Evolutionary conservation across 2,329 filamentous ascomycete species (phyloP).

Genomic region (Ascomycota sp.): DNA sequence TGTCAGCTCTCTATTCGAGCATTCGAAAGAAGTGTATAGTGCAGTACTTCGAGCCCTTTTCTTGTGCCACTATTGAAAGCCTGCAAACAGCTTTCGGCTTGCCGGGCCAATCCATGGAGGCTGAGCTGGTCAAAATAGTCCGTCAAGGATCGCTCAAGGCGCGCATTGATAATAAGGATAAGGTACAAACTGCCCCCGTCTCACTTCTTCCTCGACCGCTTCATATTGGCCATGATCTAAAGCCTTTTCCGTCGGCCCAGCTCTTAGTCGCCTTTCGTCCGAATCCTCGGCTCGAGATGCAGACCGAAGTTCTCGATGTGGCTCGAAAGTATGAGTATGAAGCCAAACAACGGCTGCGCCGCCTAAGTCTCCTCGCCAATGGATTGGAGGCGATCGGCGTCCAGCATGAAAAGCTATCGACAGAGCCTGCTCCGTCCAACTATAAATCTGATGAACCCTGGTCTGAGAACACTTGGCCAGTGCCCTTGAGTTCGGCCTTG

Average conservation of each 20-base stretch:
- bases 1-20: slow-evolving; percentile 45
- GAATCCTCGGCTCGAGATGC: slow-evolving; percentile 48
- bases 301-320: slow-evolving; percentile 45
- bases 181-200: slow-evolving; percentile 19
- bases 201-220: background rate
- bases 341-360: slow-evolving; percentile 54
- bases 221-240: too few species aligned
- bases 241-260: slow-evolving; percentile 13
- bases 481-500: too few species aligned
- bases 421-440: slow-evolving; percentile 1
- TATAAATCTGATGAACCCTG: slow-evolving; percentile 12
- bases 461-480: slow-evolving; percentile 9
- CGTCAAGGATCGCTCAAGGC: slow-evolving; percentile 49
- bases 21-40: slow-evolving; percentile 85
- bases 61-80: slow-evolving; percentile 60
- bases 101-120: slow-evolving; percentile 40
- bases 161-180: slow-evolving; percentile 67
- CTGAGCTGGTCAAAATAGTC: slow-evolving; percentile 66
- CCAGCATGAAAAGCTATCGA: slow-evolving; percentile 6
- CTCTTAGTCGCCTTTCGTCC: slow-evolving; percentile 52
- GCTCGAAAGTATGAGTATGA: slow-evolving; percentile 55
- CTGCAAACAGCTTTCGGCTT: slow-evolving; percentile 59
- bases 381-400: slow-evolving; percentile 42
- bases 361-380: slow-evolving; percentile 55
- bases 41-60: slow-evolving; percentile 84